Conservation (phyloP, 306 rosid species). For the Cicer chorassanicum region DNA sequence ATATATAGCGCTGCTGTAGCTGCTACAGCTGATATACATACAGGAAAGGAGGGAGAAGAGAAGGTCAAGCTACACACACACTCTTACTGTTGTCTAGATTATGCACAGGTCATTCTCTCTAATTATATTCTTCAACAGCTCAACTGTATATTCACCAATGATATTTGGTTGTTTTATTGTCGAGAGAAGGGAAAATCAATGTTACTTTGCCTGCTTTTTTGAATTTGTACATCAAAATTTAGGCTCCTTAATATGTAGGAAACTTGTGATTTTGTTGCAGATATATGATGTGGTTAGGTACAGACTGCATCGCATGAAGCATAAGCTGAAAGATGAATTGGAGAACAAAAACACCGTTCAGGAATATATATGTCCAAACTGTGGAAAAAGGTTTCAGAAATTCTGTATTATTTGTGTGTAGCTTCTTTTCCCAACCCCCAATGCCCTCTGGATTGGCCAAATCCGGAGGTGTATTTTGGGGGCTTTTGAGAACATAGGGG, state of each 20-base stretch:
- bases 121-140: conserved; percentile 12
- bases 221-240: conserved; percentile 39
- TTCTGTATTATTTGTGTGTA: conserved; percentile 8
- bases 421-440: too few relatives aligned
- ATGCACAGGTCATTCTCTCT: conserved; percentile 72
- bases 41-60: conserved; percentile 82
- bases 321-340: conserved; percentile 95
- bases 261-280: conserved; percentile 57
- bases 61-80: conserved; percentile 95
- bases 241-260: conserved; percentile 42
- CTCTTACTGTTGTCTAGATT: conserved; percentile 78
- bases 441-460: too few relatives aligned
- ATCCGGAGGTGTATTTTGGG: too few relatives aligned
- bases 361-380: conserved; percentile 86
- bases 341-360: conserved; percentile 96
- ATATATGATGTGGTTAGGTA: conserved; percentile 91
- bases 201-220: conserved; percentile 36
- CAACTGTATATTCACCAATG: conserved; percentile 25
- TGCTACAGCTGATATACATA: conserved; percentile 72
- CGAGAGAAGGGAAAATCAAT: conserved; percentile 35
- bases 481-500: too few relatives aligned
- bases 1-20: conserved; percentile 91
- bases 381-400: conserved; percentile 74
- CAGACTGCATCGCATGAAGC: conserved; percentile 92
- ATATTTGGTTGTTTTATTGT: conserved; percentile 33